phyloP scores from a whole-genome alignment of 768 basidiomycete genomes.

The Amylocystis lapponica region DNA sequence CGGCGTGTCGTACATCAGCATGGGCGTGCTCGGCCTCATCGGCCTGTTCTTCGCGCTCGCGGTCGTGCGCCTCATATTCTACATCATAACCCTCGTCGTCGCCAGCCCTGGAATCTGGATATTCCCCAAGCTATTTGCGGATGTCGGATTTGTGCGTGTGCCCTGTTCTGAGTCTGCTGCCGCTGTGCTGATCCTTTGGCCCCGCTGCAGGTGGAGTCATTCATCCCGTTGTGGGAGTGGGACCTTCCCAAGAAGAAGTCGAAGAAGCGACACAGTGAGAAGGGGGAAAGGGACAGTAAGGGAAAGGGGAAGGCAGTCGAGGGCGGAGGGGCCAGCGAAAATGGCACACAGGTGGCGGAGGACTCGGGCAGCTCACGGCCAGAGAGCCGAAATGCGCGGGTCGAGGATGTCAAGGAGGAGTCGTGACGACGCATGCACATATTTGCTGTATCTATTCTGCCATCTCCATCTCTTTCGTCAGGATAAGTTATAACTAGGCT shows the following conservation, averaged over 20 bases:
- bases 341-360: constrained; percentile 18
- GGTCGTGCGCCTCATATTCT: constrained; percentile 88
- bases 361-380: constrained; percentile 28
- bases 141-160: constrained; percentile 91
- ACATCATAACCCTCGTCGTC: constrained; percentile 83
- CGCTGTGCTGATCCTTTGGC: constrained; percentile 1
- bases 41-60: constrained; percentile 89
- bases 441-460: no score
- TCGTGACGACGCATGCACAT: constrained; percentile 20
- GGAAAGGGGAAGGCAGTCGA: constrained; percentile 28
- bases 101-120: constrained; percentile 95
- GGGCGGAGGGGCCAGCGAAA: neutral
- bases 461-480: no score
- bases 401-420: constrained; percentile 29
- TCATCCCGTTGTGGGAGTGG: constrained; percentile 97
- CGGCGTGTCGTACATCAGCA: constrained; percentile 93
- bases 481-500: no score
- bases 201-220: constrained; percentile 78
- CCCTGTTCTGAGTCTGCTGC: neutral
- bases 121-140: constrained; percentile 96
- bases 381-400: constrained; percentile 23
- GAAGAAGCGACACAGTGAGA: constrained; percentile 62
- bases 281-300: constrained; percentile 43
- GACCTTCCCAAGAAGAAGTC: constrained; percentile 69
- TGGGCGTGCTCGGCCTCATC: constrained; percentile 81